Evolutionary conservation across 306 rosid species (phyloP).

Genomic region (Malus sieversii): DNA sequence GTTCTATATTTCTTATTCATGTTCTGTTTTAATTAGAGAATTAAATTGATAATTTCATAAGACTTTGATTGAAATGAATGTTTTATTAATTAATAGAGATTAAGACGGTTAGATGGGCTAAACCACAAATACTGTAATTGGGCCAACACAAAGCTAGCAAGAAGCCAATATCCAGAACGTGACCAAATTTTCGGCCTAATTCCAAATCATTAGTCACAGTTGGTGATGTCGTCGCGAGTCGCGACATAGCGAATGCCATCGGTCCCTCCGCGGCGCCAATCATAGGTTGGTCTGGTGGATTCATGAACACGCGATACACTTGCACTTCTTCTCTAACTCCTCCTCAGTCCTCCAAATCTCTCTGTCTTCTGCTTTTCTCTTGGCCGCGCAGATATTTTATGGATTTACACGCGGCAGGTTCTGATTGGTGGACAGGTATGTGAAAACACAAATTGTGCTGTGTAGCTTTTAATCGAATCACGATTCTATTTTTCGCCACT

Average conservation of each 20-base stretch:
- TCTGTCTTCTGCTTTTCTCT: not conserved
- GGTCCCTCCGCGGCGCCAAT: not conserved
- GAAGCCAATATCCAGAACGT: not conserved
- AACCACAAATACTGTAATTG: too few relatives aligned
- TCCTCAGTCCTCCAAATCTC: not conserved
- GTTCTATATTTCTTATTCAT: too few relatives aligned
- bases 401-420: not conserved
- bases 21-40: too few relatives aligned
- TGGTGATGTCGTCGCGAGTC: not conserved
- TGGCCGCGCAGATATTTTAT: not conserved
- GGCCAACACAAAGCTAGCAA: not conserved
- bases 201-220: not conserved
- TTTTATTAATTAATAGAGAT: too few relatives aligned
- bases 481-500: not conserved
- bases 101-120: too few relatives aligned
- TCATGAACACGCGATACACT: not conserved
- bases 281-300: not conserved
- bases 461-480: too few relatives aligned
- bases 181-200: too few relatives aligned
- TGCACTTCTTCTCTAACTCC: not conserved
- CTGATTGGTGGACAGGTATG: not conserved
- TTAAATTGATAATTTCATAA: too few relatives aligned
- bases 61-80: too few relatives aligned
- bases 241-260: not conserved
- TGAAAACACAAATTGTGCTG: too few relatives aligned